phyloP scores from a whole-genome alignment of 805 yeast species.

The Candida hungchunana region DNA sequence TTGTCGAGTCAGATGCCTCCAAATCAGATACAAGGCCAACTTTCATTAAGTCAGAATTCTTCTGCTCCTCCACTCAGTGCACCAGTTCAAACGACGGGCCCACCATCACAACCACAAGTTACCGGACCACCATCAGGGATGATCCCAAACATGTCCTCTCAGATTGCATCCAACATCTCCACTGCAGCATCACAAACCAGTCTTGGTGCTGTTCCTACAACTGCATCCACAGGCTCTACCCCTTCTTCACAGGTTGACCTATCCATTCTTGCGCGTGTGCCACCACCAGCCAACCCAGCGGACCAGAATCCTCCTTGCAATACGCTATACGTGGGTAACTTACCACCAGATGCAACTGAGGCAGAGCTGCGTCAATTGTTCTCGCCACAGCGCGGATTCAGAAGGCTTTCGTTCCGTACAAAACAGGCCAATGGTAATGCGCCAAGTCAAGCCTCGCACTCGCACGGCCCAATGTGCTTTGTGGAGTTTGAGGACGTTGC shows the following conservation, averaged over 20 bases:
- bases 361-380: slow-evolving; percentile 85
- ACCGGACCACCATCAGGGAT: too few species aligned
- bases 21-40: slow-evolving; percentile 22
- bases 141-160: slow-evolving; percentile 4
- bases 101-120: slow-evolving; percentile 17
- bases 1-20: slow-evolving; percentile 21
- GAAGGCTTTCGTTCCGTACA: slow-evolving; percentile 87
- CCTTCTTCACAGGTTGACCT: slow-evolving; percentile 49
- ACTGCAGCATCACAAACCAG: neutral
- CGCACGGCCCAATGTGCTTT: slow-evolving; percentile 98
- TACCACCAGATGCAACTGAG: slow-evolving; percentile 96
- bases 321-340: slow-evolving; percentile 92
- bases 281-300: slow-evolving; percentile 95
- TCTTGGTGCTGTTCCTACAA: slow-evolving; percentile 5
- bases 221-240: slow-evolving; percentile 7
- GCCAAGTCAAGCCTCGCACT: slow-evolving; percentile 25
- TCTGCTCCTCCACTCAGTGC: neutral
- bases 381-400: slow-evolving; percentile 86
- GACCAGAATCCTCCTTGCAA: slow-evolving; percentile 99
- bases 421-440: slow-evolving; percentile 44
- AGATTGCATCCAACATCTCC: slow-evolving; percentile 9
- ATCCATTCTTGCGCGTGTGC: slow-evolving; percentile 71
- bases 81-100: slow-evolving; percentile 1
- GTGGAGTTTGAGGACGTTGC: slow-evolving; percentile 97
- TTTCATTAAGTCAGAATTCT: slow-evolving; percentile 20